Percentiles rank a stretch among this genome's conserved stretches.
Evolutionary conservation across 2,329 filamentous ascomycete species (phyloP).

Genomic region (Penicillium sp.): DNA sequence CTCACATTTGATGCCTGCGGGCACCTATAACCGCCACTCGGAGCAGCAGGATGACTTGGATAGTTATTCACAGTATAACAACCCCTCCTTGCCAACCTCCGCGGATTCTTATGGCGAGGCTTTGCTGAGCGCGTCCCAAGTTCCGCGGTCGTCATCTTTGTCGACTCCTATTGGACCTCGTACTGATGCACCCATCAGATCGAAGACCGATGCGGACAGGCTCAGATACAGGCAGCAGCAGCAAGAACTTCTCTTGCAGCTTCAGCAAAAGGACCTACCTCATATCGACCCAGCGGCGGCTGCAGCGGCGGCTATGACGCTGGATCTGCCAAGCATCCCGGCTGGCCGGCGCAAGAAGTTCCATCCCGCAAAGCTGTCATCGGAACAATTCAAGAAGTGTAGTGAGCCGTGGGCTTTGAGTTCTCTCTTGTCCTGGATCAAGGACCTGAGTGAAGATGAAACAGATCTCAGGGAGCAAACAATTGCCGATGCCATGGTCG

Average conservation of each 20-base stretch:
- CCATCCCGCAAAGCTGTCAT: conserved; percentile 77
- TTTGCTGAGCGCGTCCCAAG: conserved; percentile 48
- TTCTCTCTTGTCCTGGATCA: conserved; percentile 81
- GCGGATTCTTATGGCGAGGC: conserved; percentile 55
- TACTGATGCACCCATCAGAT: conserved; percentile 78
- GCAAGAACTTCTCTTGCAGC: conserved; percentile 54
- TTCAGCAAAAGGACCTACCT: conserved; percentile 42
- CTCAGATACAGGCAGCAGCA: conserved; percentile 55
- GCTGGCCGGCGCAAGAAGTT: conserved; percentile 79
- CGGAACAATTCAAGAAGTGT: conserved; percentile 80
- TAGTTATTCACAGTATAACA: conserved; percentile 39
- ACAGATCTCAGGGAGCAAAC: conserved; percentile 80
- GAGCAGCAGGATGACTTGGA: conserved; percentile 46
- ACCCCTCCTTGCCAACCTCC: conserved; percentile 38
- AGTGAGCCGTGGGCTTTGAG: conserved; percentile 90
- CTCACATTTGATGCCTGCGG: conserved; percentile 53
- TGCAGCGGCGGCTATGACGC: conserved; percentile 54
- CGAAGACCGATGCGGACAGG: conserved; percentile 87
- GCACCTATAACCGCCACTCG: conserved; percentile 56
- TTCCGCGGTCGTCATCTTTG: conserved; percentile 76
- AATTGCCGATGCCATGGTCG: conserved; percentile 82
- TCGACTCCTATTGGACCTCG: conserved; percentile 76
- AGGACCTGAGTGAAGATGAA: conserved; percentile 86
- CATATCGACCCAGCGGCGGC: conserved; percentile 53
- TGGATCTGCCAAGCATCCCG: conserved; percentile 83